A percentile compares a stretch with the other conserved stretches of the same genome.
Evolutionary conservation across 2,329 filamentous ascomycete species (phyloP).

Genomic region (Fonsecaea pedrosoi): DNA sequence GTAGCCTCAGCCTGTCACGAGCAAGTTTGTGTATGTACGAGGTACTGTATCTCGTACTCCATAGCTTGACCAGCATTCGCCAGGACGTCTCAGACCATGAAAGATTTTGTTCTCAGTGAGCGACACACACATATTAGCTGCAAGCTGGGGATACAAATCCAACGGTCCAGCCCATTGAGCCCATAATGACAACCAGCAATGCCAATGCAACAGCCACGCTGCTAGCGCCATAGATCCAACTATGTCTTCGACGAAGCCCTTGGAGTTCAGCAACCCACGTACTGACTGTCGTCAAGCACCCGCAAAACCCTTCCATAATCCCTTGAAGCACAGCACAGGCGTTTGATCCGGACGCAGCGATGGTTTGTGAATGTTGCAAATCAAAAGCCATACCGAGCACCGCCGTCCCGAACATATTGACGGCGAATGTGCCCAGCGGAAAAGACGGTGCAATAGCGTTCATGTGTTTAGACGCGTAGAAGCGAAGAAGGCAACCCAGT

Average conservation of each 20-base stretch:
- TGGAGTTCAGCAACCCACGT: constrained; percentile 68
- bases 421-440: constrained; percentile 80
- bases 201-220: constrained; percentile 68
- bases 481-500: constrained; percentile 73
- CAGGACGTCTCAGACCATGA: neutral
- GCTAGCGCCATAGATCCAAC: constrained; percentile 58
- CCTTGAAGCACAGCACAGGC: constrained; percentile 69
- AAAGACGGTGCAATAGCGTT: constrained; percentile 71
- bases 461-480: constrained; percentile 70
- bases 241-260: constrained; percentile 58
- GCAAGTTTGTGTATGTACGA: too few species aligned
- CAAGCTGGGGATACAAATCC: constrained; percentile 53
- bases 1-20: too few species aligned
- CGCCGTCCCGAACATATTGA: constrained; percentile 76
- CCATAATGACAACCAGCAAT: constrained; percentile 74
- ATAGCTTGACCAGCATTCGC: too few species aligned
- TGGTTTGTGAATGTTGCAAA: constrained; percentile 67
- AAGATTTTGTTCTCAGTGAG: neutral
- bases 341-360: constrained; percentile 52
- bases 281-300: constrained; percentile 68
- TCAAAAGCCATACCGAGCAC: constrained; percentile 78
- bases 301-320: constrained; percentile 69
- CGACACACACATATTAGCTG: constrained; percentile 17
- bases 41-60: too few species aligned
- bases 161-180: constrained; percentile 72